Base-by-base conservation (phyloP, 345 rosid genomes). In the Euphorbia lathyris region DNA sequence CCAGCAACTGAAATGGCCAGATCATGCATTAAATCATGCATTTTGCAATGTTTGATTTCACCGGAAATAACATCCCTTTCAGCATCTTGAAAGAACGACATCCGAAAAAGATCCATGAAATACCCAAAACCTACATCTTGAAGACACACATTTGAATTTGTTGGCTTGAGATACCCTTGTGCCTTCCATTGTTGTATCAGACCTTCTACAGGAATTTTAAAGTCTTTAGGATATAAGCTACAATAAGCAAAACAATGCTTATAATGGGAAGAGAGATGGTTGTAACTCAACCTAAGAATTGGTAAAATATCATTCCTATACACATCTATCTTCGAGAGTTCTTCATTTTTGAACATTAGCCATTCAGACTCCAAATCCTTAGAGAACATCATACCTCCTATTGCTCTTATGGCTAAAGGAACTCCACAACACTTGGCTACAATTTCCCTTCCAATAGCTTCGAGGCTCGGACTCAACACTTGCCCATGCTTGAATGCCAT, bases 211-310 rank as follows among this genome's bases (percentile, higher is more conserved):
- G 40, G 9, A 16, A 79, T 71, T 23, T 30, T 58, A 22, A 61
- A 69, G 50, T 68, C 78, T 66, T 73, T 83, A 0, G 84, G 86
- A 36, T 80, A 76, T 47, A 80, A 70, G 2, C 78, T 65, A 66
- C 86, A 83, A 22, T 72, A 73, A 19, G 83, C 82, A 50, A 83
- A 80, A 25, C 83, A 80, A 55, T 70, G 67, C 60, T 80, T 83
- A 66, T 80, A 61, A 58, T 60, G 67, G 30, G 78, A 26, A 4
- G 84, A 82, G 56, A 80, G 80, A 42, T 75, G 55, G 45, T 75
- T 76, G 1, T 72, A 83, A 66, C 82, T 83, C 26, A 80, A 66
- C 61, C 7, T 3, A 29, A 42, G 1, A 17, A 80, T 74, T 29
- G 74, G 45, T 19, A 77, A 58, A 10, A 83, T 74, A 4, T 11